Conservation (phyloP, 148 eudicot species). For the Vaccinium corymbosum region DNA sequence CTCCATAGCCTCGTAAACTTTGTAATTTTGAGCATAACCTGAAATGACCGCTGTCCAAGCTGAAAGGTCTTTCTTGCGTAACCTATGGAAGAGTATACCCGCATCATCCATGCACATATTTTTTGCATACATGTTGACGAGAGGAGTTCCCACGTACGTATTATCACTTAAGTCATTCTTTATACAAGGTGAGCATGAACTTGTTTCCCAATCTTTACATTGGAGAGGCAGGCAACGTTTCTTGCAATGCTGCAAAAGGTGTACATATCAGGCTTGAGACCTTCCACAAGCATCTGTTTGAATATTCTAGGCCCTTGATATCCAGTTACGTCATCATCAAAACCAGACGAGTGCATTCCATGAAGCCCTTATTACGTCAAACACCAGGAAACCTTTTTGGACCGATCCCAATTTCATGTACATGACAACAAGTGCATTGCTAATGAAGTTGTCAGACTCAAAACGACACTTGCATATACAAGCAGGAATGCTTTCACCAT, state of each 20-base stretch:
- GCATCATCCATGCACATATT: conserved; percentile 26
- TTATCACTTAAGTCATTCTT: conserved; percentile 20
- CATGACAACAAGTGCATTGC: conserved; percentile 39
- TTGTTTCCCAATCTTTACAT: conserved; percentile 34
- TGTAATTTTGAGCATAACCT: conserved; percentile 31
- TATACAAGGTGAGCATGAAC: conserved; percentile 29
- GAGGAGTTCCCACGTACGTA: conserved; percentile 29
- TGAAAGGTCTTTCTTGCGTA: conserved; percentile 28
- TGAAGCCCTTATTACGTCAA: conserved; percentile 28
- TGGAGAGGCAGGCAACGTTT: conserved; percentile 28
- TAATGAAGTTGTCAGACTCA: conserved; percentile 29
- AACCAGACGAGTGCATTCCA: conserved; percentile 47
- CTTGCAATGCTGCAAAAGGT: conserved; percentile 33
- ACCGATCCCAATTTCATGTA: conserved; percentile 29
- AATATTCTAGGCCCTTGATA: conserved; percentile 30
- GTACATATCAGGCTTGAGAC: conserved; percentile 36
- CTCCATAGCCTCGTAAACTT: conserved; percentile 31
- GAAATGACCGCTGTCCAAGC: conserved; percentile 38
- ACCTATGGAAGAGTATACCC: conserved; percentile 17
- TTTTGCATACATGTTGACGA: conserved; percentile 47
- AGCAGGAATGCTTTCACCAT: conserved; percentile 38
- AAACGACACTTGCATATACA: conserved; percentile 39
- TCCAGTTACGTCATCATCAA: conserved; percentile 27
- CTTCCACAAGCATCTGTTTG: conserved; percentile 33
- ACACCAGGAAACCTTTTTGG: conserved; percentile 27